Conservation (phyloP, 2,329 filamentous ascomycete genomes). For the Beauveria australis region DNA sequence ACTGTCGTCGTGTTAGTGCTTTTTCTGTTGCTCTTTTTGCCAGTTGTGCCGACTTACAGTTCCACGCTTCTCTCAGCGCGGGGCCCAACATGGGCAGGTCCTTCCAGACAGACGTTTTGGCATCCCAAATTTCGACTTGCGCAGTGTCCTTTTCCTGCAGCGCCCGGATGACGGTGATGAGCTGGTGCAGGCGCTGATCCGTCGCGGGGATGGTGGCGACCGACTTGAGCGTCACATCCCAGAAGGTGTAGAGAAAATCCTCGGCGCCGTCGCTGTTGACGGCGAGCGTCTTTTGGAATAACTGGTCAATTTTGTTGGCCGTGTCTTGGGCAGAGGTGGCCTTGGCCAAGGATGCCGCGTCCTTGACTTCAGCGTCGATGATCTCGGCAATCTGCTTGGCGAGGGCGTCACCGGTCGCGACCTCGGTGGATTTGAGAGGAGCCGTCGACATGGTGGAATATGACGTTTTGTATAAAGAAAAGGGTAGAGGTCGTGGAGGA, state of each 20-base stretch:
- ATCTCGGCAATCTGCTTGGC: slow-evolving; percentile 15
- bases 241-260: slow-evolving; percentile 23
- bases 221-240: slow-evolving; percentile 19
- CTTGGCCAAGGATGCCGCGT: background rate
- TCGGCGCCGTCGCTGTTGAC: slow-evolving; percentile 8
- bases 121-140: slow-evolving; percentile 21
- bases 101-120: slow-evolving; percentile 19
- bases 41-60: slow-evolving; percentile 17
- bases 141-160: slow-evolving; percentile 18
- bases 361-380: slow-evolving; percentile 19
- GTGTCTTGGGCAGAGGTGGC: slow-evolving; percentile 15
- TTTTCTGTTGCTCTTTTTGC: background rate
- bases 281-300: slow-evolving; percentile 16
- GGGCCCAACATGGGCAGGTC: slow-evolving; percentile 24
- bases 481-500: background rate
- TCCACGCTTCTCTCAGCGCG: slow-evolving; percentile 23
- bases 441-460: background rate
- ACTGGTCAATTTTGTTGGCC: slow-evolving; percentile 19
- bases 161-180: slow-evolving; percentile 16
- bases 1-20: slow-evolving; percentile 11
- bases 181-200: slow-evolving; percentile 19
- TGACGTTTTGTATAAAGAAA: background rate
- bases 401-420: slow-evolving; percentile 1
- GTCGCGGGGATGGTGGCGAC: slow-evolving; percentile 20
- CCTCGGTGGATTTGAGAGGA: slow-evolving; percentile 7